phyloP scores from a whole-genome alignment of 345 rosid genomes.

The Aquilaria sinensis region DNA sequence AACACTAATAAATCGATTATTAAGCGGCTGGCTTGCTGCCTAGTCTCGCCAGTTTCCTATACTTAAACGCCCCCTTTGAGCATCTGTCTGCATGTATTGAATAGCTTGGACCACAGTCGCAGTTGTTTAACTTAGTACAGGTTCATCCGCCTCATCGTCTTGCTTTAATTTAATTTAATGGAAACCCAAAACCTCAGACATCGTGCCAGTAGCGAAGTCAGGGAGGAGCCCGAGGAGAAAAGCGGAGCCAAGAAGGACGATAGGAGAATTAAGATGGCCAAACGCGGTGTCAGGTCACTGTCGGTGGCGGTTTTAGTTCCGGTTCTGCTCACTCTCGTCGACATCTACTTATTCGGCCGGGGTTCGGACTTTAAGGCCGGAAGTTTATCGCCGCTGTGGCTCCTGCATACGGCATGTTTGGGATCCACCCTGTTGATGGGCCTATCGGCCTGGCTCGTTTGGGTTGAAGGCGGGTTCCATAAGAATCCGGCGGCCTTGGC shows the following conservation, averaged over 20 bases:
- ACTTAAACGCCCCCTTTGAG: too few species aligned
- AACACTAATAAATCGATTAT: conserved; percentile 13
- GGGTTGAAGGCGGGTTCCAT: conserved; percentile 94
- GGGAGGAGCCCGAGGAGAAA: conserved; percentile 12
- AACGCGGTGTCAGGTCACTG: conserved; percentile 66
- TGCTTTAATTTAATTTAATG: conserved; percentile 12
- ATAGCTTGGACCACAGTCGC: too few species aligned
- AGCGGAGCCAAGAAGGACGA: conserved; percentile 16
- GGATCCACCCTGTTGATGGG: conserved; percentile 56
- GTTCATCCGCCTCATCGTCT: not conserved
- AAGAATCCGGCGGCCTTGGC: conserved; percentile 39
- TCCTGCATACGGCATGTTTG: conserved; percentile 43
- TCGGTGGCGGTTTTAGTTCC: conserved; percentile 58
- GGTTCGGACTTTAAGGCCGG: conserved; percentile 3
- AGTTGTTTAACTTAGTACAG: not conserved
- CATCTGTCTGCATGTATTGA: too few species aligned
- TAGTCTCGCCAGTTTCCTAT: not conserved
- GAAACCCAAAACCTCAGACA: conserved; percentile 51
- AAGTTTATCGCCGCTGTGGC: conserved; percentile 41
- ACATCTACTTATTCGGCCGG: conserved; percentile 48
- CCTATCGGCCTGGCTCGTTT: conserved; percentile 83
- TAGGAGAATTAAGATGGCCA: conserved; percentile 54
- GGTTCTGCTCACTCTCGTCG: conserved; percentile 42
- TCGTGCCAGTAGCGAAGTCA: conserved; percentile 26
- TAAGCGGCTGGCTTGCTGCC: conserved; percentile 9